Evolutionary conservation across 2,329 filamentous ascomycete species (phyloP).

Genomic region (Colletotrichum cordylinicola): DNA sequence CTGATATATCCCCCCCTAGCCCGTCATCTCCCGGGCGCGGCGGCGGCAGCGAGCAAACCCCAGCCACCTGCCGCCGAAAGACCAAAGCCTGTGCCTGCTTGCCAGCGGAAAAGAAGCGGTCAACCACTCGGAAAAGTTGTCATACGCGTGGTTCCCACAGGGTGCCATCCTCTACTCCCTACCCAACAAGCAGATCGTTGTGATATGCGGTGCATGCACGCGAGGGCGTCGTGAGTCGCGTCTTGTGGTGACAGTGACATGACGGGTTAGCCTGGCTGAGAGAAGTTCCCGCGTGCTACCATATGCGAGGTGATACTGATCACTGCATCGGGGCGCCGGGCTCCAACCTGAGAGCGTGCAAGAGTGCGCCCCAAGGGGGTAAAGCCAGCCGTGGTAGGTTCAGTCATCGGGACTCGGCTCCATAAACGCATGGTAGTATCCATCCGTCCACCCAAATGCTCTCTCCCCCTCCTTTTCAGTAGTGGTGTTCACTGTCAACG

Average conservation of each 20-base stretch:
- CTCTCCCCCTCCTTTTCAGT: background rate
- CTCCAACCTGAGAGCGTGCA: background rate
- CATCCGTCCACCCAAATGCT: background rate
- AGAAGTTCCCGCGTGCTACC: background rate
- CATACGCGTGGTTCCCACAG: background rate
- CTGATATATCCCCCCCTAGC: constrained; percentile 11
- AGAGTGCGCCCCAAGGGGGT: background rate
- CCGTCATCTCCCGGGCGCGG: background rate
- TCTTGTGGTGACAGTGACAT: constrained; percentile 9
- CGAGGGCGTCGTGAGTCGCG: constrained; percentile 1
- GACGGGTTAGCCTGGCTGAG: constrained; percentile 1
- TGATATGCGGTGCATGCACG: background rate
- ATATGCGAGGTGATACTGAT: constrained; percentile 13
- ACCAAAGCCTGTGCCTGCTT: background rate
- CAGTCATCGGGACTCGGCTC: background rate
- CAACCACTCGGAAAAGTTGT: background rate
- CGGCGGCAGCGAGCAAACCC: background rate
- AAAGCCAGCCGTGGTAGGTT: background rate
- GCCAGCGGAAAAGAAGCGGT: constrained; percentile 8
- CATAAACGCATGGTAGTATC: background rate
- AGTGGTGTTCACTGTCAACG: background rate
- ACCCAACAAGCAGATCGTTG: background rate
- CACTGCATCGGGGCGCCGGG: background rate
- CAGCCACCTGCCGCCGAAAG: background rate
- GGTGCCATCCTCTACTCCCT: background rate